Conservation (phyloP, 352 stramenopile genomes). For the Globisporangium heterothallicum region DNA sequence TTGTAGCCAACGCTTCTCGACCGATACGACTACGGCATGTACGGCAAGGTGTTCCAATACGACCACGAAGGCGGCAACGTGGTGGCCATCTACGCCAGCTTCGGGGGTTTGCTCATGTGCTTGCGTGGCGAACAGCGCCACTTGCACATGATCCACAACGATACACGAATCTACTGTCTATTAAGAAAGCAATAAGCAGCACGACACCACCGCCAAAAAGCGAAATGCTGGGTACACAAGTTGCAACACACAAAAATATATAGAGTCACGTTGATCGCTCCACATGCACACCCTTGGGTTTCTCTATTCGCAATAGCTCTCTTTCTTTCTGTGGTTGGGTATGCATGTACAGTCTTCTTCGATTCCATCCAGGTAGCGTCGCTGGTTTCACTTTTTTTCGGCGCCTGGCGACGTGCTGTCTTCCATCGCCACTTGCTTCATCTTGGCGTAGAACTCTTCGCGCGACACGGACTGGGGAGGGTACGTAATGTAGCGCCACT, state of each 20-base stretch:
- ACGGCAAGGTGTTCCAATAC: slow-evolving; percentile 97
- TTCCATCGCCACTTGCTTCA: slow-evolving; percentile 61
- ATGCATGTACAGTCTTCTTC: no score
- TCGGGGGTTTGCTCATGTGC: slow-evolving; percentile 96
- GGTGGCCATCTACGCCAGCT: slow-evolving; percentile 93
- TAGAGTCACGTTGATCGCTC: slow-evolving; percentile 13
- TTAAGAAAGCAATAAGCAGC: slow-evolving; percentile 77
- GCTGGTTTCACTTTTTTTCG: slow-evolving; percentile 13
- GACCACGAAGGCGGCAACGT: slow-evolving; percentile 93
- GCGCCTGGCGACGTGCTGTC: slow-evolving; percentile 26
- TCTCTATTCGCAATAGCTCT: not conserved
- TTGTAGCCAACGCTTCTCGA: slow-evolving; percentile 88
- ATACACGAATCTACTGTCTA: slow-evolving; percentile 94
- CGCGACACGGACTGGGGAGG: slow-evolving; percentile 66
- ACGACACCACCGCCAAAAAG: not conserved
- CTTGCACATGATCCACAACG: slow-evolving; percentile 95
- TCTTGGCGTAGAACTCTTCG: slow-evolving; percentile 75
- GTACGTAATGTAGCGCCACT: slow-evolving; percentile 88
- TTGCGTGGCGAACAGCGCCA: slow-evolving; percentile 96
- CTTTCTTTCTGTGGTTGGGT: not conserved
- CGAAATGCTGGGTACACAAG: not conserved
- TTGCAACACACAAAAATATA: slow-evolving; percentile 4
- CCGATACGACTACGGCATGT: slow-evolving; percentile 99
- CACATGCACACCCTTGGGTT: not conserved
- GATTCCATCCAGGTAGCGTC: no score